Base-by-base conservation (phyloP, 2,329 filamentous ascomycete genomes). In the Herpotrichia juniperi region DNA sequence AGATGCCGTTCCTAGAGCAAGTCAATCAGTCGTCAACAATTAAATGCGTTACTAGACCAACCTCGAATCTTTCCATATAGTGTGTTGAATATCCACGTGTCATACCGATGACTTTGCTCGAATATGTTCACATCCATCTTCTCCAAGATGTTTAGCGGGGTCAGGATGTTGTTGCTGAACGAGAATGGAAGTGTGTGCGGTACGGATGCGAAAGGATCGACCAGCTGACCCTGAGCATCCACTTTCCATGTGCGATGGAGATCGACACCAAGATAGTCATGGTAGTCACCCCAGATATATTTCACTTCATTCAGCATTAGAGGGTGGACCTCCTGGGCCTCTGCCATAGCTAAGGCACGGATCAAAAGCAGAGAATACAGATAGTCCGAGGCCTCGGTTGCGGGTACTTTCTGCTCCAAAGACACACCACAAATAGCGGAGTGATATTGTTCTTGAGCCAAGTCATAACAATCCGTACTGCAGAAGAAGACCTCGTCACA, bases 61-160 rank as follows among this genome's bases (percentile, higher is more conserved):
- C 69, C 94, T 21, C 94, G 85, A 73, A 97, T 96, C 72, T 97
- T 97, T 59, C 90, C 86, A 72, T 93, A 96, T 4, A 97, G 81
- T 0, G 92, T 96, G 74, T 97, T 96, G 67, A 96, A 83, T 14
- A 97, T 83, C 90, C 90, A 94, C 6, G 89, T 75, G 62, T 93
- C 89, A 69, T 89, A 87, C 21, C 78, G 74, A 78, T 69, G 59
- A 51, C 70, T 74, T 40, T 70, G 58, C 22, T 75, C 79, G 69
- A 88, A 93, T 46, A 92, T 86, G 68, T 93, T 87, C 50, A 93
- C 79, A 60, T 92, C 89, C 87, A 94, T 91, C 74, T 91, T 91
- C 71, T 93, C 89, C 14, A 94, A 81, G 26, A 93, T 81, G 66
- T 93, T 88, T 5, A 93, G 80, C 0, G 90, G 90, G 2, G 83